Evolutionary conservation across 1,284 basidiomycete species (phyloP).

Genomic region (Irpex lacteus): DNA sequence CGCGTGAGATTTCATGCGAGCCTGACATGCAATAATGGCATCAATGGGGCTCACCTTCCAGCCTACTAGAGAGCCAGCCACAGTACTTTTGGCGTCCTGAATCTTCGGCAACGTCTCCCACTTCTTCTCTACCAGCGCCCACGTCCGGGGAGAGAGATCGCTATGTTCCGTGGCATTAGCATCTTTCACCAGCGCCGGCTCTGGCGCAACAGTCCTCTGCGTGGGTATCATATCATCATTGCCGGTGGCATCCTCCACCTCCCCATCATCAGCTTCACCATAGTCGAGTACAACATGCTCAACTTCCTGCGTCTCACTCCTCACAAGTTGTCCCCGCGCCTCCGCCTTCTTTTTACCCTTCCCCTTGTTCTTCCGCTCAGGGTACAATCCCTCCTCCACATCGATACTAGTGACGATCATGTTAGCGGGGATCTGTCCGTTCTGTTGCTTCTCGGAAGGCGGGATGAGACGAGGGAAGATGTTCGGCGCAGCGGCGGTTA

Average conservation of each 20-base stretch:
- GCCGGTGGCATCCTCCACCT: too few relatives aligned
- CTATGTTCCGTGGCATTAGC: too few relatives aligned
- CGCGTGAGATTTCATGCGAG: background rate
- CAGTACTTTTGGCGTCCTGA: constrained; percentile 30
- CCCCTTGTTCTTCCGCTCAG: constrained; percentile 17
- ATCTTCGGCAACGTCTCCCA: constrained; percentile 39
- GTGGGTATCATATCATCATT: constrained; percentile 7
- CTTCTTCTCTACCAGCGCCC: constrained; percentile 32
- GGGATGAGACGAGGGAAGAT: constrained; percentile 47
- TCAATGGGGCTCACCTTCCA: constrained; percentile 44
- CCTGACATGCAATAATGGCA: background rate
- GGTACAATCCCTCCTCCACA: constrained; percentile 48
- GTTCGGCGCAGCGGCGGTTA: constrained; percentile 13
- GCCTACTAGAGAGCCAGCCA: constrained; percentile 37
- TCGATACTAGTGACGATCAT: constrained; percentile 69
- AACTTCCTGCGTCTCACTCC: constrained; percentile 16
- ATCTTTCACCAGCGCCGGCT: too few relatives aligned
- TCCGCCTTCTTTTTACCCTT: constrained; percentile 25
- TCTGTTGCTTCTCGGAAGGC: constrained; percentile 58
- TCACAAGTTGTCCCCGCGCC: constrained; percentile 18
- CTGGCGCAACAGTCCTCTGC: background rate
- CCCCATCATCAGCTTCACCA: background rate
- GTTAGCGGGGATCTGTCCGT: constrained; percentile 48
- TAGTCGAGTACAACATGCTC: constrained; percentile 12
- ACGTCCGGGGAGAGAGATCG: background rate